These are phyloP conservation scores for Verticillium nubilum DNA, from an alignment of 2,329 filamentous ascomycete species.

Conservation along the genomic window DNA sequence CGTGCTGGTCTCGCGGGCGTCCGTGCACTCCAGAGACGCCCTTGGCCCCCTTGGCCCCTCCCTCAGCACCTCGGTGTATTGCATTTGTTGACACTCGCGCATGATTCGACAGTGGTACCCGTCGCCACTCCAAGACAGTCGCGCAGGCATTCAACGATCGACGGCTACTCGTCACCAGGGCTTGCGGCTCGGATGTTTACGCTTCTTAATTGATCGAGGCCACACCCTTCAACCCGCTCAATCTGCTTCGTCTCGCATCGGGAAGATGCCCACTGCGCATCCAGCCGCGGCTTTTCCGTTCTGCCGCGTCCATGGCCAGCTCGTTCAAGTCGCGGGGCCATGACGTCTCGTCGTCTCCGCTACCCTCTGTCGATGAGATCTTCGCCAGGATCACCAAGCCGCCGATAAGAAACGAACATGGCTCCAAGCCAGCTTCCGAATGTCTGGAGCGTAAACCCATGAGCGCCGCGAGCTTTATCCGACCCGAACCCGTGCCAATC, in stretches of 20 bases:
- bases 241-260: constrained; percentile 20
- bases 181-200: not conserved
- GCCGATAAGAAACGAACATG: not conserved
- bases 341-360: constrained; percentile 36
- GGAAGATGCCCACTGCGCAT: constrained; percentile 44
- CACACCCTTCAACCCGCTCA: constrained; percentile 6
- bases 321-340: constrained; percentile 20
- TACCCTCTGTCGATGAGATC: constrained; percentile 47
- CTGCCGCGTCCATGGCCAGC: constrained; percentile 24
- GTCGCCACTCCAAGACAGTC: not conserved
- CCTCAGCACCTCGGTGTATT: not conserved
- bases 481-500: constrained; percentile 4
- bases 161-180: not conserved
- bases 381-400: constrained; percentile 25
- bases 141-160: not conserved
- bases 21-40: not conserved
- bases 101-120: no score
- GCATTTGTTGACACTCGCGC: not conserved
- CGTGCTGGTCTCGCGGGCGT: not conserved
- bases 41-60: not conserved
- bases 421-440: not conserved
- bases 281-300: constrained; percentile 26
- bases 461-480: constrained; percentile 4
- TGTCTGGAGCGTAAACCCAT: not conserved
- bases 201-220: not conserved